These are phyloP conservation scores for Baorangia bicolor DNA, from an alignment of 768 basidiomycete genomes.

Conservation along the genomic window DNA sequence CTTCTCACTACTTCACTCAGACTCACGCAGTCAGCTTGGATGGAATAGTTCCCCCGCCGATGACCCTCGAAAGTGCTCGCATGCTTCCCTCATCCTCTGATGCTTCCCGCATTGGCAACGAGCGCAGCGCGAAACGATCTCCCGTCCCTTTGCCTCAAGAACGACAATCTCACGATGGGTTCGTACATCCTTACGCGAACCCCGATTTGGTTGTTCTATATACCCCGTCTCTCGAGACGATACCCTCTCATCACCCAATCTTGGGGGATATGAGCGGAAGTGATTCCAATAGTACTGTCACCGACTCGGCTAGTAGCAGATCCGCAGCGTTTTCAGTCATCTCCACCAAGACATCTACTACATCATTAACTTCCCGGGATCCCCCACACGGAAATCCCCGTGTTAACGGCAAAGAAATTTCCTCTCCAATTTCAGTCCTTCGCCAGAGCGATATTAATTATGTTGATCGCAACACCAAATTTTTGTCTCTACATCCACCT, in stretches of 20 bases:
- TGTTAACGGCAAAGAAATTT: conserved; percentile 53
- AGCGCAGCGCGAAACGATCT: conserved; percentile 16
- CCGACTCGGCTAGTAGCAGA: conserved; percentile 41
- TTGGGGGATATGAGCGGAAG: conserved; percentile 41
- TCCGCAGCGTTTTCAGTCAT: conserved; percentile 36
- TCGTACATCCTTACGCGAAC: conserved; percentile 77
- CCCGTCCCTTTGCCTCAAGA: conserved; percentile 35
- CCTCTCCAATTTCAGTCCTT: conserved; percentile 49
- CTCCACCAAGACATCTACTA: conserved; percentile 34
- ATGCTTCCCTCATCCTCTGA: conserved; percentile 13
- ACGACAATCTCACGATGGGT: conserved; percentile 32
- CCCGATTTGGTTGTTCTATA: conserved; percentile 57
- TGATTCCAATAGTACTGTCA: conserved; percentile 54
- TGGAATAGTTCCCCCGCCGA: conserved; percentile 1
- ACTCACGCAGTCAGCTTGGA: conserved; percentile 8
- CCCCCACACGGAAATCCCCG: conserved; percentile 16
- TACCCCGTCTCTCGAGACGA: conserved; percentile 30
- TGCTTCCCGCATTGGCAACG: conserved; percentile 3
- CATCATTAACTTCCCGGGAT: conserved; percentile 24
- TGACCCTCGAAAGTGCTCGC: conserved; percentile 1
- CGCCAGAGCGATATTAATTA: conserved; percentile 27
- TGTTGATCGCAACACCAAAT: conserved; percentile 30
- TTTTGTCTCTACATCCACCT: conserved; percentile 35
- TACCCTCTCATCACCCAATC: conserved; percentile 29
- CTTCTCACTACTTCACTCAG: conserved; percentile 8